Evolutionary conservation across 2,329 filamentous ascomycete species (phyloP).

Genomic region (Exserohilum rostratum): DNA sequence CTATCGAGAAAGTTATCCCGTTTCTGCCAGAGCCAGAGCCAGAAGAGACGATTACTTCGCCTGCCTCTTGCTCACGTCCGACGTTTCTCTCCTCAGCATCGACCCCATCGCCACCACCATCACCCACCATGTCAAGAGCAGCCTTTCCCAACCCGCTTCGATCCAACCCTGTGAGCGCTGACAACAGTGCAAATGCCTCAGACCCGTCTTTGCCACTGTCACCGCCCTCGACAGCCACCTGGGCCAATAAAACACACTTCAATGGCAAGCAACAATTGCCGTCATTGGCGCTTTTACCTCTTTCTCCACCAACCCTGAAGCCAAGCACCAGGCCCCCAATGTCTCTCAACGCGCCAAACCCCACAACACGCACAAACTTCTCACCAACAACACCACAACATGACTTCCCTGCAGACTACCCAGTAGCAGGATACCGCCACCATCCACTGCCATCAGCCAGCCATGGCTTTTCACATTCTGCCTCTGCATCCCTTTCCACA

Average conservation of each 20-base stretch:
- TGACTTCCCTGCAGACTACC: constrained; percentile 22
- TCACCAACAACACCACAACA: constrained; percentile 22
- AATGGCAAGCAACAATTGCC: constrained; percentile 31
- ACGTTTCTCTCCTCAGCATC: constrained; percentile 44
- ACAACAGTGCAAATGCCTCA: constrained; percentile 20
- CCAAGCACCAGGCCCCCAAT: constrained; percentile 42
- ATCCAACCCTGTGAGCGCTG: constrained; percentile 27
- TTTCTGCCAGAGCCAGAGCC: constrained; percentile 24
- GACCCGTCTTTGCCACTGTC: constrained; percentile 33
- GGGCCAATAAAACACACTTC: constrained; percentile 9
- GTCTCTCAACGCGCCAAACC: constrained; percentile 41
- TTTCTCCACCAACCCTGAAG: constrained; percentile 42
- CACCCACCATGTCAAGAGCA: constrained; percentile 31
- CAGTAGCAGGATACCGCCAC: constrained; percentile 22
- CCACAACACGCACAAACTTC: constrained; percentile 41
- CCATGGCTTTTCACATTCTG: constrained; percentile 23
- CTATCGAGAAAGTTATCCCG: constrained; percentile 25
- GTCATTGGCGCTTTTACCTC: constrained; percentile 36
- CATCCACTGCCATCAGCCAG: not conserved
- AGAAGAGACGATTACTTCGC: constrained; percentile 8
- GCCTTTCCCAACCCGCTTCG: constrained; percentile 33
- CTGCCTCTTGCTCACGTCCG: constrained; percentile 27
- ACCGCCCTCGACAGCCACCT: constrained; percentile 30
- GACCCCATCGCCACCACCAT: constrained; percentile 42
- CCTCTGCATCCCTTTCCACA: constrained; percentile 27